These are phyloP conservation scores for Candida fluviatilis DNA, from an alignment of 805 yeast genomes.

Conservation along the genomic window DNA sequence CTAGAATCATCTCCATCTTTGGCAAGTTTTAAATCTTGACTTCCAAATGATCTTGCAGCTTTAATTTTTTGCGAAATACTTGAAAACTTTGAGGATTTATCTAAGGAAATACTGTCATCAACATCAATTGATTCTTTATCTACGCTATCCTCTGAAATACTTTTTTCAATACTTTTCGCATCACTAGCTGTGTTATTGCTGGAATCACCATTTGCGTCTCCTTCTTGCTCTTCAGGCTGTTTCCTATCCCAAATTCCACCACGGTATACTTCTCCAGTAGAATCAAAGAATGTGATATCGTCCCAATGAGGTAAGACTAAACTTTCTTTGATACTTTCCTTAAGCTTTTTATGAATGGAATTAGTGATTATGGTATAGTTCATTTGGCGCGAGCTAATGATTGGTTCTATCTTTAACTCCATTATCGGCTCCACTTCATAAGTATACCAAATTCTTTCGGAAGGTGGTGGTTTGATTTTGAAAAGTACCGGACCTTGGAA, in stretches of 20 bases:
- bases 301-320: conserved; percentile 88
- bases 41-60: conserved; percentile 19
- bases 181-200: background rate
- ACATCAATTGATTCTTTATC: background rate
- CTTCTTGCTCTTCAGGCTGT: background rate
- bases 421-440: conserved; percentile 76
- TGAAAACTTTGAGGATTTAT: conserved; percentile 16
- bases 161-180: background rate
- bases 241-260: conserved; percentile 91
- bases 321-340: conserved; percentile 74
- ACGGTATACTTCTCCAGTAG: conserved; percentile 67
- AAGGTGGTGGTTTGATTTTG: conserved; percentile 82
- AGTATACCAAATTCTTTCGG: conserved; percentile 86
- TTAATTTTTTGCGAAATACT: conserved; percentile 24
- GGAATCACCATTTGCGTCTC: background rate
- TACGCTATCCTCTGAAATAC: background rate
- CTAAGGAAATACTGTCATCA: background rate
- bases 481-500: conserved; percentile 72
- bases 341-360: conserved; percentile 70
- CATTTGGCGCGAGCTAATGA: conserved; percentile 80
- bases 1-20: conserved; percentile 3
- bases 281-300: conserved; percentile 68
- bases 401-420: conserved; percentile 78
- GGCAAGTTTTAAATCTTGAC: conserved; percentile 20
- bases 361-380: conserved; percentile 77